Percentiles rank a stretch among this genome's conserved stretches.
Evolutionary conservation across 1,284 basidiomycete species (phyloP).

Genomic region (Chondrostereum purpureum): DNA sequence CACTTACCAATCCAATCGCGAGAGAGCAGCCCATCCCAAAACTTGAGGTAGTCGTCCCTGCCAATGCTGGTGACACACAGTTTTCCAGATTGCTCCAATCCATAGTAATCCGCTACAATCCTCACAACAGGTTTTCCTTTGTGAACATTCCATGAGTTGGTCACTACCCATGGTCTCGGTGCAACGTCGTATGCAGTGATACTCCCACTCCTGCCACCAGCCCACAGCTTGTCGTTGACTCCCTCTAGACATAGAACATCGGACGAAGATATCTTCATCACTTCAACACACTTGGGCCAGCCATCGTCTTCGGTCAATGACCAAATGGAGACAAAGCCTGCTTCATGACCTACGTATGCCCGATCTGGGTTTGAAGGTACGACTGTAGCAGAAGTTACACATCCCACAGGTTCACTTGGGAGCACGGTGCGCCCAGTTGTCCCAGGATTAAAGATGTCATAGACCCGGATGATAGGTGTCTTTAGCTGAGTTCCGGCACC

Average conservation of each 20-base stretch:
- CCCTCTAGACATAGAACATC: constrained; percentile 78
- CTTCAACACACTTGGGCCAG: constrained; percentile 54
- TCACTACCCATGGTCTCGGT: constrained; percentile 74
- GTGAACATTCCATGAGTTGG: constrained; percentile 90
- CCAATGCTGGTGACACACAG: constrained; percentile 76
- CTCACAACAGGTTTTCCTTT: constrained; percentile 69
- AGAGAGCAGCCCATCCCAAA: constrained; percentile 90
- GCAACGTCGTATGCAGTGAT: constrained; percentile 81
- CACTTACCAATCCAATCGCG: constrained; percentile 80
- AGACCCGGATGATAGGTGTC: constrained; percentile 71
- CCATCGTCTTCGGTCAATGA: constrained; percentile 41
- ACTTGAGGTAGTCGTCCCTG: constrained; percentile 66
- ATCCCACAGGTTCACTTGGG: constrained; percentile 62
- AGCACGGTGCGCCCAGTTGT: constrained; percentile 42
- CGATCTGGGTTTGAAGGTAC: constrained; percentile 61
- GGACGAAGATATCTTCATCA: constrained; percentile 73
- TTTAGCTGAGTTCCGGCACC: constrained; percentile 31
- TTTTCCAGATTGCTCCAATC: constrained; percentile 56
- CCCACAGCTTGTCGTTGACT: constrained; percentile 80
- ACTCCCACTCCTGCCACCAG: constrained; percentile 73
- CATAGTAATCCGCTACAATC: constrained; percentile 67
- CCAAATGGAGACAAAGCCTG: constrained; percentile 84
- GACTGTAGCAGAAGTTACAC: constrained; percentile 76
- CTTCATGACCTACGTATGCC: constrained; percentile 92
- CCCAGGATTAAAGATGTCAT: constrained; percentile 60